Evolutionary conservation across 306 rosid genomes (phyloP).

Genomic region (Betula pendula): DNA sequence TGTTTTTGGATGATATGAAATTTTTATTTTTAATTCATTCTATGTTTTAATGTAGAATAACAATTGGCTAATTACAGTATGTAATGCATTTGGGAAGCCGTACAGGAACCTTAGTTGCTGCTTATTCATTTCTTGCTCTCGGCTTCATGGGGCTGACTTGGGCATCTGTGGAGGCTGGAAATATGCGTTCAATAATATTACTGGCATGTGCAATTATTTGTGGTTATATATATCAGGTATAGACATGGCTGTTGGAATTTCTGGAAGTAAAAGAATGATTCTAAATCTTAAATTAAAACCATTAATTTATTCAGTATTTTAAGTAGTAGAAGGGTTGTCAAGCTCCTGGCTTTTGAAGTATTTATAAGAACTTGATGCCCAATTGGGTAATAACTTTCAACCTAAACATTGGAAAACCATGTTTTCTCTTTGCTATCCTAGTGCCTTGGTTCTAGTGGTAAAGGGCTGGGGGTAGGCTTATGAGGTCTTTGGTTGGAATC

Average conservation of each 20-base stretch:
- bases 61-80: constrained; percentile 26
- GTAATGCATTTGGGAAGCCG: constrained; percentile 58
- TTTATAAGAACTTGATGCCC: neutral
- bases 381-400: neutral
- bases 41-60: constrained; percentile 4
- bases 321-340: neutral
- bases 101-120: constrained; percentile 63
- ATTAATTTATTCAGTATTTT: no score
- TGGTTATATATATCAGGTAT: constrained; percentile 87
- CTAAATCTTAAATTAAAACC: no score
- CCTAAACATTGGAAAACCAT: neutral
- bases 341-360: neutral
- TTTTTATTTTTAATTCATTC: constrained; percentile 2
- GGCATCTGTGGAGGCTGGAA: constrained; percentile 64
- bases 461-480: neutral
- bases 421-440: neutral
- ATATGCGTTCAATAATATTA: constrained; percentile 54
- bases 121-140: constrained; percentile 62
- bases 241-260: neutral
- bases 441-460: neutral
- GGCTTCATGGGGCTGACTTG: constrained; percentile 72
- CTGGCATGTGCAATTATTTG: constrained; percentile 66
- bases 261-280: neutral
- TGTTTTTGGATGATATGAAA: neutral
- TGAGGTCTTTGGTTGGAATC: neutral